A percentile compares a stretch with the other conserved stretches of the same genome.
These are phyloP conservation scores for Colletotrichum lupini DNA, from an alignment of 2,329 filamentous ascomycete species.

Conservation along the genomic window DNA sequence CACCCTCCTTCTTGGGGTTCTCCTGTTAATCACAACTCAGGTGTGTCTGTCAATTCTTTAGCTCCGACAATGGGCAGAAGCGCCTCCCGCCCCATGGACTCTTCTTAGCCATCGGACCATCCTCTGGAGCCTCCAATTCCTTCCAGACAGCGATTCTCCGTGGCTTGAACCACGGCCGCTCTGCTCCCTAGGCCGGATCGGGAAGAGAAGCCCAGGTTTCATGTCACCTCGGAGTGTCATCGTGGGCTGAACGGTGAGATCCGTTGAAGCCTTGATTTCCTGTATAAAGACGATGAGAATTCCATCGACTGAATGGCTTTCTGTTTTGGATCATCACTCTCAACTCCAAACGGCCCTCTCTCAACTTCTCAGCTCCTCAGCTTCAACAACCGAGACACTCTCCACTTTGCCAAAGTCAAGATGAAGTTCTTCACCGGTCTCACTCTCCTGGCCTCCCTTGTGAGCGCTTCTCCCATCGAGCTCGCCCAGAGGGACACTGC, in stretches of 20 bases:
- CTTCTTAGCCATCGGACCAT: not conserved
- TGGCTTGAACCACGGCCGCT: conserved; percentile 17
- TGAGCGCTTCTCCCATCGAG: conserved; percentile 45
- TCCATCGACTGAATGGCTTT: not conserved
- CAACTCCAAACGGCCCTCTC: not conserved
- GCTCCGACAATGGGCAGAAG: not conserved
- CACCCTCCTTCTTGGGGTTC: not conserved
- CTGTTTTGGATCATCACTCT: not conserved
- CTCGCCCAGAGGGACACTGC: conserved; percentile 44
- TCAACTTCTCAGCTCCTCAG: not conserved
- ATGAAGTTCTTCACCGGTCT: conserved; percentile 52
- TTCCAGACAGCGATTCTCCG: not conserved
- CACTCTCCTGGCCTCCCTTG: conserved; percentile 48
- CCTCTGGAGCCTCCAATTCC: not conserved
- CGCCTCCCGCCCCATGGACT: conserved; percentile 2
- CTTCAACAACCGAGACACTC: not conserved
- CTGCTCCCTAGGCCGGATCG: conserved; percentile 7
- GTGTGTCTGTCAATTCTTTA: not conserved
- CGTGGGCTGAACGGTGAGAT: not conserved
- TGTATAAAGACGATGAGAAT: conserved; percentile 18
- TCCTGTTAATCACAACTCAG: conserved; percentile 8
- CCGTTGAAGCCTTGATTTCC: not conserved
- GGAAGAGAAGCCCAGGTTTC: not conserved
- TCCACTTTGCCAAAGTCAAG: conserved; percentile 10
- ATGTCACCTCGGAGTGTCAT: not conserved